Conservation (phyloP, 331 rosid species). For the Saraca asoca region DNA sequence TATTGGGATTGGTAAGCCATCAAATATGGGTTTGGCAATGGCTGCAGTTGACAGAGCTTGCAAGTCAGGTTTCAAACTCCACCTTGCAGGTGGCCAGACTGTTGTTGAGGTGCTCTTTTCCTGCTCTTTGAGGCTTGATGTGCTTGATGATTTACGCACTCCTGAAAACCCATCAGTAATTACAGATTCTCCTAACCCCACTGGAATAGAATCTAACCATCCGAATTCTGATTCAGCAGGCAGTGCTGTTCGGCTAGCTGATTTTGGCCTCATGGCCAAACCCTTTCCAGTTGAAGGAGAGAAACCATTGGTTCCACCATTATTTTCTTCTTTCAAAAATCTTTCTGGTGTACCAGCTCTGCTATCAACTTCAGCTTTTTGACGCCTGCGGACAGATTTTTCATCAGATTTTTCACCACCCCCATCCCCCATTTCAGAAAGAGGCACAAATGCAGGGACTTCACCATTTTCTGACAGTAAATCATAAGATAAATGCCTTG, state of each 20-base stretch:
- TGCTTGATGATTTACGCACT: conserved; percentile 70
- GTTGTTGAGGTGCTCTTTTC: conserved; percentile 51
- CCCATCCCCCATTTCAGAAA: conserved; percentile 51
- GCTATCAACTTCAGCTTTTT: conserved; percentile 60
- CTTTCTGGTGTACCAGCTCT: conserved; percentile 58
- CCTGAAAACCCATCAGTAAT: conserved; percentile 48
- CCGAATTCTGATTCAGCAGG: conserved; percentile 58
- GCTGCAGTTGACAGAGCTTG: conserved; percentile 60
- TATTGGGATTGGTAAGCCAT: conserved; percentile 82
- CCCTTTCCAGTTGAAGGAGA: conserved; percentile 64
- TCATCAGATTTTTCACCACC: conserved; percentile 66
- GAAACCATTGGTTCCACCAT: conserved; percentile 54
- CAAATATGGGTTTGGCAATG: conserved; percentile 67
- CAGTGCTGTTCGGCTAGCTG: conserved; percentile 56
- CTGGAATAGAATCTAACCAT: conserved; percentile 62
- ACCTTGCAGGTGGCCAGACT: conserved; percentile 61
- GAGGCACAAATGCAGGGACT: conserved; percentile 37
- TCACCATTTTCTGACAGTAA: conserved; percentile 52
- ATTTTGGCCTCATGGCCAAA: conserved; percentile 66
- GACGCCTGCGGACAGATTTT: conserved; percentile 79
- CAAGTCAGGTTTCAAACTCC: conserved; percentile 75
- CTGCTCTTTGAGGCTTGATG: conserved; percentile 73
- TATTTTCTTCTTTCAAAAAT: conserved; percentile 53
- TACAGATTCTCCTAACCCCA: conserved; percentile 73
- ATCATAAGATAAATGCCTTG: conserved; percentile 48